These are phyloP conservation scores for Nectriaceae sp. DNA, from an alignment of 2,329 filamentous ascomycete species.

Conservation along the genomic window DNA sequence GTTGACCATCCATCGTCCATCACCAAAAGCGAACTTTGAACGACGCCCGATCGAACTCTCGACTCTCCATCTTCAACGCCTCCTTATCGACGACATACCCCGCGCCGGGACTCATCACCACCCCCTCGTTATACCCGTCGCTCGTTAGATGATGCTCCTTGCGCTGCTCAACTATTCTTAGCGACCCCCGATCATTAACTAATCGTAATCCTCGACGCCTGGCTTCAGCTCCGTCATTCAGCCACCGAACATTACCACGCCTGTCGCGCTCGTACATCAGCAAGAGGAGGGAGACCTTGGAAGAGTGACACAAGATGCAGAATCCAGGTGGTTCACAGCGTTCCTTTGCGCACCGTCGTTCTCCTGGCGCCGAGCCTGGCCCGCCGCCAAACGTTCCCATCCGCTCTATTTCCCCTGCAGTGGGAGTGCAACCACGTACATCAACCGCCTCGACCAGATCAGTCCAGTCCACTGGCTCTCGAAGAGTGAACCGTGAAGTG, in stretches of 20 bases:
- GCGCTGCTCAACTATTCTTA: background rate
- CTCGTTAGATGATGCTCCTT: conserved; percentile 28
- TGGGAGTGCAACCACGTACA: conserved; percentile 61
- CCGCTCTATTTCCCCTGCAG: conserved; percentile 62
- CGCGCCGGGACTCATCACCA: background rate
- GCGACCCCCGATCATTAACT: background rate
- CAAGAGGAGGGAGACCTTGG: background rate
- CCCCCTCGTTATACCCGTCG: conserved; percentile 5
- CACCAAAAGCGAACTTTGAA: conserved; percentile 8
- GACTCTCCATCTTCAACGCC: background rate
- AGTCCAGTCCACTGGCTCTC: conserved; percentile 38
- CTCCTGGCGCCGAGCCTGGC: conserved; percentile 62
- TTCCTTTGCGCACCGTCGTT: conserved; percentile 57
- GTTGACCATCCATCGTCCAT: conserved; percentile 14
- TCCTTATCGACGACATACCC: background rate
- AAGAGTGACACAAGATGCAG: conserved; percentile 44
- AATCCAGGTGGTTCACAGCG: conserved; percentile 53
- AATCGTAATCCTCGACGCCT: background rate
- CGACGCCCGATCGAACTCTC: background rate
- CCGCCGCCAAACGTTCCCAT: conserved; percentile 57
- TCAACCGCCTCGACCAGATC: conserved; percentile 71
- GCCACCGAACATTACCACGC: background rate
- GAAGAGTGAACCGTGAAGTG: conserved; percentile 37
- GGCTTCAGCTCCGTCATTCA: background rate
- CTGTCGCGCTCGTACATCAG: background rate